A percentile compares a stretch with the other conserved stretches of the same genome.
Conservation (phyloP, 1,284 basidiomycete genomes). For the Omphalotus olearius region DNA sequence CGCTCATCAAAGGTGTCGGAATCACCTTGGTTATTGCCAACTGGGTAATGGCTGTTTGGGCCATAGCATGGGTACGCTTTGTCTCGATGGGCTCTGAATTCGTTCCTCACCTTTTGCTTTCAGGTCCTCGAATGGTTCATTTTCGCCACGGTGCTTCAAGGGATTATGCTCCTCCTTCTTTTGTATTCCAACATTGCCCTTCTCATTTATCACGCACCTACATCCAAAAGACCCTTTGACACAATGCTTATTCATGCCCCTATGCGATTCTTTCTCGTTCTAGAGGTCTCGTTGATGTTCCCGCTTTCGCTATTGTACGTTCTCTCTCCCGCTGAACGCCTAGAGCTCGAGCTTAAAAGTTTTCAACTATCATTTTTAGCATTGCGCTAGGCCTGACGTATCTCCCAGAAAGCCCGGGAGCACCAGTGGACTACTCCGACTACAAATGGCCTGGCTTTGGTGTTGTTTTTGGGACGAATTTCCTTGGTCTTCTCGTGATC, state of each 20-base stretch:
- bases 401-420: constrained; percentile 31
- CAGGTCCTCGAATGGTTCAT: constrained; percentile 63
- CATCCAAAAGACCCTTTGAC: constrained; percentile 52
- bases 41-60: constrained; percentile 81
- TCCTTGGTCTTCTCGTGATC: constrained; percentile 54
- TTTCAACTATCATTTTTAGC: constrained; percentile 29
- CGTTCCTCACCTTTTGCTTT: not conserved
- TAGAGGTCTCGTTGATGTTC: constrained; percentile 45
- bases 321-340: constrained; percentile 23
- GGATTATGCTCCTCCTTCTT: constrained; percentile 53
- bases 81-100: not conserved
- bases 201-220: constrained; percentile 61
- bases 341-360: not conserved
- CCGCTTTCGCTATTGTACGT: constrained; percentile 46
- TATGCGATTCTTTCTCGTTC: constrained; percentile 63
- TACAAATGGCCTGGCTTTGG: constrained; percentile 61
- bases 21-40: constrained; percentile 77
- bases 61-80: constrained; percentile 67
- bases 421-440: constrained; percentile 41
- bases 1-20: constrained; percentile 75
- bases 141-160: constrained; percentile 55
- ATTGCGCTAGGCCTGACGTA: constrained; percentile 52
- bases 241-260: constrained; percentile 71
- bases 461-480: constrained; percentile 55
- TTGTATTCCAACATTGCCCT: constrained; percentile 67